Base-by-base conservation (phyloP, 2,329 filamentous ascomycete species). In the Verticillium albo-atrum region DNA sequence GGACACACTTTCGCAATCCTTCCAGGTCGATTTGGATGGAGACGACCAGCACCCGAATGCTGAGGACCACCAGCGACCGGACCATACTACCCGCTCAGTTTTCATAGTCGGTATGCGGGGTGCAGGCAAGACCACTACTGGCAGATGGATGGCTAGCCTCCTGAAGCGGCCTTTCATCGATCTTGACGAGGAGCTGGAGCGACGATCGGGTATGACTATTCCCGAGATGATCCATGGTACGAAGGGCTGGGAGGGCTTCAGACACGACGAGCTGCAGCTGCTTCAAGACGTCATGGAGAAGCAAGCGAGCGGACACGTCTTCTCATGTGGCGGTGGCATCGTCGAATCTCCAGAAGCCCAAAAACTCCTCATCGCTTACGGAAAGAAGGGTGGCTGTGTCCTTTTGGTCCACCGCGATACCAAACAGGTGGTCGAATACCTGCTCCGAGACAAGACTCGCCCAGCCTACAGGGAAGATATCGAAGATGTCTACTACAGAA, bases 101-200 rank as follows among this genome's bases (percentile, higher is more conserved):
- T 92, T 97, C 75, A 89, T 99, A 62, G 94, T 99, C 65, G 95
- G 95, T 10, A 99, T 99, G 95, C 87, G 95, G 65, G 95, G 95
- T 59, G 95, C 93, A 47, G 95, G 95, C 27, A 99, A 99, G 78
- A 97, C 95, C 0, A 99, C 95, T 0, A 89, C 91, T 35, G 95
- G 95, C 57, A 84, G 85, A 15, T 97, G 93, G 91, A 89, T 95
- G 68, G 88, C 90, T 1, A 84, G 84, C 62, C 83, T 89, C 28
- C 79, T 98, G 1, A 85, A 87, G 55, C 87, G 92, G 70, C 87
- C 89, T 6, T 88, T 97, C 62, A 77, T 96, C 58, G 95, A 99
- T 70, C 82, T 99, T 28, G 95, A 99, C 71, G 86, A 87, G 2
- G 92, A 96, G 70, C 82, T 99, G 17, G 95, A 99, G 74, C 81